Base-by-base conservation (phyloP, 805 yeast genomes). In the Barnettozyma populi region DNA sequence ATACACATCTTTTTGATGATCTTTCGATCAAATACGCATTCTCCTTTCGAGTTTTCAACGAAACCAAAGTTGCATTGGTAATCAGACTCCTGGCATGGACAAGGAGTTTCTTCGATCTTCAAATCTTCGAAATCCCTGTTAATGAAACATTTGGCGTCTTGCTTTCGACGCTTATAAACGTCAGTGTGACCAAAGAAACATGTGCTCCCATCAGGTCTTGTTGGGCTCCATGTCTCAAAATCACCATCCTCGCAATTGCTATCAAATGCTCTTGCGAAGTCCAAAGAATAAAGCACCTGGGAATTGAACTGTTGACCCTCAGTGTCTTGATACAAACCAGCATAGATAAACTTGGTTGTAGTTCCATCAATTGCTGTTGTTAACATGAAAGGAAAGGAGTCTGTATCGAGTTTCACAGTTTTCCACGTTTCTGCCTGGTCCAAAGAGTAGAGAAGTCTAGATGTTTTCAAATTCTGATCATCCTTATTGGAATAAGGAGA, bases 361-460 rank as follows among this genome's bases (percentile, higher is more conserved):
- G 90, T 74, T 0, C 92, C 88, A 67, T 87, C 95, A 19, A 78
- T 72, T 0, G 88, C 77, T 0, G 90, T 80, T 1, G 78, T 61
- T 11, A 84, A 49, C 8, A 67, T 55, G 2, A 63, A 43, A 2
- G 87, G 81, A 24, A 58, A 53, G 6, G 80, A 54, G 0, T 67
- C 48, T 4, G 52, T 50, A 5, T 78, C 82, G 6, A 87, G 59
- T n/a, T 72, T 68, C 31, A 69, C 62, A 18, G 70, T 68, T 2
- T 60, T 47, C 90, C 92, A 89, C 1, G 82, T 64, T 10, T 69
- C 58, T 27, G 95, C 96, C 59, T 86, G 90, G 60, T 88, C 90
- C 24, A 84, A 61, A 0, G 95, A 85, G 56, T 72, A 89, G 46
- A 59, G 67, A 20, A 73, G 61, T 10, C 63, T 64, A 31, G 72